Base-by-base conservation (phyloP, 495 filamentous ascomycete species). In the Mytilinidion resinicola region DNA sequence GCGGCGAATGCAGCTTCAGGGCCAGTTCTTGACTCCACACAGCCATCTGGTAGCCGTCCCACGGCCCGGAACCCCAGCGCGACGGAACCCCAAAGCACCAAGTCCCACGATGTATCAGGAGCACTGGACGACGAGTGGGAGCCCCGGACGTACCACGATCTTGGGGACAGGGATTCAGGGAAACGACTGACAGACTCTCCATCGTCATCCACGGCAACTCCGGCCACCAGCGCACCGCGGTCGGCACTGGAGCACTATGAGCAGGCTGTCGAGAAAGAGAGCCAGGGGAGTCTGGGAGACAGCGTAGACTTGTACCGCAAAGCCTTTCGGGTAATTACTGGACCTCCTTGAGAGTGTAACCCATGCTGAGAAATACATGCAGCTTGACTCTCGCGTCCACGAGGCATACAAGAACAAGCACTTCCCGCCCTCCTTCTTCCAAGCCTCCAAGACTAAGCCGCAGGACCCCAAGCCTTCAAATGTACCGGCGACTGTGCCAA, bases 241-340 rank as follows among this genome's bases (percentile, higher is more conserved):
- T 88, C 91, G 8, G 93, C 93, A 3, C 72, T 97, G 39, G 93
- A 96, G 66, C 89, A 96, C 70, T 97, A 95, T 66, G 93, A 97
- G 69, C 80, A 81, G 69, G 95, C 92, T 0, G 90, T 95, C 8
- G 89, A 96, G 74, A 88, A 82, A 66, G 95, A 97, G 73, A 78
- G 78, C 0, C 83, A 85, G 56, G 93, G 93, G 0, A 92, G 79
- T 55, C 74, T 97, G 17, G 92, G 93, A 4, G 93, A 97, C 61
- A 96, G 93, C 71, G 66, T 98, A 46, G 83, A 79, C 59, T 82
- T 93, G 59, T 97, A 98, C 68, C 81, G 93, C 53, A 90, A 89
- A 67, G 93, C 93, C 3, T 97, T 91, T 66, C 81, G 85, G 65
- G 89, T 92, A 72, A 20, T 9, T 7, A 25, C 5, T 11, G 14